Evolutionary conservation across 306 rosid species (phyloP), one percentile per base, ranked within the genome.

Genomic region (Prinsepia uniflora): DNA sequence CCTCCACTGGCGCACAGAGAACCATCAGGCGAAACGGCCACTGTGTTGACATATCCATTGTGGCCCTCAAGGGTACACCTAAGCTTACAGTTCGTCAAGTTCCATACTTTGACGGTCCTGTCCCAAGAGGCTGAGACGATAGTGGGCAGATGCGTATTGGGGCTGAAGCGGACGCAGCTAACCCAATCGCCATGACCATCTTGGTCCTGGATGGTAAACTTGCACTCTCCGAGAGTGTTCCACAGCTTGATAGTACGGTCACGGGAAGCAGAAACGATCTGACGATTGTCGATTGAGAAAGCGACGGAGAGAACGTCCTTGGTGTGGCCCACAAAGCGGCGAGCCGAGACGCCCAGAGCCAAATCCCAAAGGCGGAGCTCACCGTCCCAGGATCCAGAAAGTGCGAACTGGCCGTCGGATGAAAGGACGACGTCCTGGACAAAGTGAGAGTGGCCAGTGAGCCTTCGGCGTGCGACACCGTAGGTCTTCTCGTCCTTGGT

Each of bases 321-420:
- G 0, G 99, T 89, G 84, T 95, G 99, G 0, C 99, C 99, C 0
- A 91, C 97, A 14, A 95, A 95, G 19, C 99, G 79, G 39, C 99
- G 92, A 0, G 99, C 90, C 18, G 99, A 84, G 42, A 79, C 78
- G 0, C 99, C 99, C 7, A 86, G 75, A 19, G 90, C 82, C 10
- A 95, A 80, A 44, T 95, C 99, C 99, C 99, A 95, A 5, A 95
- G 93, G 22, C 99, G 89, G 80, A 95, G 99, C 82, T 95, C 99
- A n/a, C 96, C 96, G 78, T 95, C 99, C 99, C 97, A 95, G 17
- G 99, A 89, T 3, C 99, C 99, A 17, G 99, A 95, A 4, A 95
- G 97, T 0, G 99, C 99, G 67, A 95, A 95, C 86, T 95, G 99
- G 18, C 96, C 96, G 57, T 95, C 99, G 49, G 99, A 95, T 0